Evolutionary conservation across 805 yeast genomes (phyloP).

Genomic region (Monosporozyma aerobia): DNA sequence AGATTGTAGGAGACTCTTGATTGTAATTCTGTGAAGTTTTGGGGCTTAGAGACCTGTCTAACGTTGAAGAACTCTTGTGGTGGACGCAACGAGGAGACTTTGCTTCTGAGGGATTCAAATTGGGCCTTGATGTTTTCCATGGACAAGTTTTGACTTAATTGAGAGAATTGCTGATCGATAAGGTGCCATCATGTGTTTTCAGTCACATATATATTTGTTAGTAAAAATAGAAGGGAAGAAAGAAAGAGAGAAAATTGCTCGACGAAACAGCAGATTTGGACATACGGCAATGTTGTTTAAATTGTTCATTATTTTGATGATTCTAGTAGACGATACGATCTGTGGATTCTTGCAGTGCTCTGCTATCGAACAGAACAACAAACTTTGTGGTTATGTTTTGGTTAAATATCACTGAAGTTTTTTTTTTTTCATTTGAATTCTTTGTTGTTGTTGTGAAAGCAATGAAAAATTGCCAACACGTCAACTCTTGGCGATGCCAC

Average conservation of each 20-base stretch:
- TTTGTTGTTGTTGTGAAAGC: background rate
- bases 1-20: constrained; percentile 80
- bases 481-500: too few relatives aligned
- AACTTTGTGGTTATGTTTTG: too few relatives aligned
- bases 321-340: too few relatives aligned
- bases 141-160: constrained; percentile 25
- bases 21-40: constrained; percentile 81
- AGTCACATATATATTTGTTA: background rate
- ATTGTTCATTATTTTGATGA: background rate
- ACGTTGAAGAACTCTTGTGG: constrained; percentile 91
- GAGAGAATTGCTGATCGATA: constrained; percentile 20
- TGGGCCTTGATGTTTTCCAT: constrained; percentile 34
- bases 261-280: background rate
- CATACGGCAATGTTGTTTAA: constrained; percentile 9
- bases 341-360: too few relatives aligned
- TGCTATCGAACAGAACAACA: too few relatives aligned
- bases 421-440: too few relatives aligned
- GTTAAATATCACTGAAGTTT: constrained; percentile 3
- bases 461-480: too few relatives aligned
- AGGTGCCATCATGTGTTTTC: too few relatives aligned
- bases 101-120: constrained; percentile 46
- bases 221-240: background rate
- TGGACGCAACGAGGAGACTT: constrained; percentile 67
- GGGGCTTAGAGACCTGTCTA: constrained; percentile 84
- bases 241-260: background rate